Conservation (phyloP, 2,329 filamentous ascomycete genomes). For the Aspergillus thermomutatus region DNA sequence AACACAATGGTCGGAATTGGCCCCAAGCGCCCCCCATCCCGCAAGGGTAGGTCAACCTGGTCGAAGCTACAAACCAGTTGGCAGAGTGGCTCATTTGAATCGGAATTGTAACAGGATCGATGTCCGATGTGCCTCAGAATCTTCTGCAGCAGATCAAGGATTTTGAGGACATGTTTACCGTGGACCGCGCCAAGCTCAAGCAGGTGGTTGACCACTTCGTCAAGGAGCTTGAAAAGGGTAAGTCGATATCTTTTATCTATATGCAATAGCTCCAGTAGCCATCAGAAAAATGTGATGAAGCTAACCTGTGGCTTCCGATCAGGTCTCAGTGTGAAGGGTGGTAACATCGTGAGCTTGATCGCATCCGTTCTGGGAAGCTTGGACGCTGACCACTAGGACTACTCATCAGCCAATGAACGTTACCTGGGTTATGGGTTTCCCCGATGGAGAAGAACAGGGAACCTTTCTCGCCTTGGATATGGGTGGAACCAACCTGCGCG, state of each 20-base stretch:
- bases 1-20: constrained; percentile 62
- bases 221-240: constrained; percentile 80
- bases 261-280: background rate
- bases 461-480: constrained; percentile 89
- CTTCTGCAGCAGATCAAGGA: constrained; percentile 76
- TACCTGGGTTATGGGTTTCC: constrained; percentile 90
- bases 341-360: constrained; percentile 72
- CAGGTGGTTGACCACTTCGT: constrained; percentile 87
- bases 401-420: constrained; percentile 83
- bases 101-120: constrained; percentile 61
- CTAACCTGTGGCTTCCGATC: background rate
- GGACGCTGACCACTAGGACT: background rate
- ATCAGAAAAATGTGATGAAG: background rate
- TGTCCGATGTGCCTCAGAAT: constrained; percentile 85
- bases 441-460: constrained; percentile 80
- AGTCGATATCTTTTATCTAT: constrained; percentile 14
- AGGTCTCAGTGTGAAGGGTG: constrained; percentile 83
- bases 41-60: constrained; percentile 62
- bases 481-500: constrained; percentile 92
- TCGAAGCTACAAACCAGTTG: background rate
- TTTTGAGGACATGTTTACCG: constrained; percentile 79
- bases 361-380: background rate
- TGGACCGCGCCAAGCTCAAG: constrained; percentile 78
- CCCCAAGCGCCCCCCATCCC: constrained; percentile 62
- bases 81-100: background rate